Evolutionary conservation across 1,284 basidiomycete genomes (phyloP).

Genomic region (Rhodotorula sp.): DNA sequence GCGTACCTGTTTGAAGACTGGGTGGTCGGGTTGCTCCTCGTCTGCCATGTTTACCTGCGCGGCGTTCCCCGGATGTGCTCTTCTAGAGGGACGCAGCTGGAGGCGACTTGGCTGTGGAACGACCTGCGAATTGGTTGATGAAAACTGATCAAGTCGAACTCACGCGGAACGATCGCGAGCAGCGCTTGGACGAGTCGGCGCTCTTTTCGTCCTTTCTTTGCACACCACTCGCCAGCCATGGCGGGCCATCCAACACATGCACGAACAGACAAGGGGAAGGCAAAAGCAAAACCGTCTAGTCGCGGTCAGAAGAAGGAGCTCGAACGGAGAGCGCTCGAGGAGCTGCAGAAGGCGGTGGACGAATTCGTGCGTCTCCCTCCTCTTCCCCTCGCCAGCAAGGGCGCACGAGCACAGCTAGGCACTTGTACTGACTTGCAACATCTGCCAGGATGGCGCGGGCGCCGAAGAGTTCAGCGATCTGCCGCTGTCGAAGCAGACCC

Average conservation of each 20-base stretch:
- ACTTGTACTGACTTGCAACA: neutral
- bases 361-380: constrained; percentile 34
- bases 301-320: constrained; percentile 2
- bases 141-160: too few species aligned
- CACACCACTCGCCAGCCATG: neutral
- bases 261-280: neutral
- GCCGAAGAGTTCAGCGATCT: constrained; percentile 49
- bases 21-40: constrained; percentile 1
- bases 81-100: too few species aligned
- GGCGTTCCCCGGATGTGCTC: neutral
- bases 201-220: neutral
- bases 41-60: neutral
- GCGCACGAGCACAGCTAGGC: constrained; percentile 54
- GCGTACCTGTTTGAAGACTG: constrained; percentile 25
- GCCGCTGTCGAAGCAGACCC: constrained; percentile 45
- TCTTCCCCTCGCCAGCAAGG: neutral
- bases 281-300: neutral
- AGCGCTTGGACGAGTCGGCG: neutral
- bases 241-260: neutral
- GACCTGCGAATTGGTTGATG: too few species aligned
- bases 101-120: too few species aligned
- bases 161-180: too few species aligned
- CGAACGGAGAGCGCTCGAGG: constrained; percentile 14
- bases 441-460: neutral
- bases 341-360: constrained; percentile 25